A percentile compares a stretch with the other conserved stretches of the same genome.
Evolutionary conservation across 2,329 filamentous ascomycete species (phyloP).

Genomic region (Helicocarpus griseus): DNA sequence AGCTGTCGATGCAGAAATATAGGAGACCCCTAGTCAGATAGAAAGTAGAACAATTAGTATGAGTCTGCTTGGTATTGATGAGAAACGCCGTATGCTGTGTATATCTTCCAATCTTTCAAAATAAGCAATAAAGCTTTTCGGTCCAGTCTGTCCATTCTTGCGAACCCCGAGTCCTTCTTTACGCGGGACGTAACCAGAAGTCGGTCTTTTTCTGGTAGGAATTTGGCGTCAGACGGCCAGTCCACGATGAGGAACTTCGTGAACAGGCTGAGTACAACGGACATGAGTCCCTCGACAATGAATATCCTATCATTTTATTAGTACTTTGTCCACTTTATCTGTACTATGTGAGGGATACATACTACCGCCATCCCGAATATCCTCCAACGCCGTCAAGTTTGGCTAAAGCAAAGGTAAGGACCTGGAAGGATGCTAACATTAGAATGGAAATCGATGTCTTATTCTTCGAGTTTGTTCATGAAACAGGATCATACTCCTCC

Average conservation of each 20-base stretch:
- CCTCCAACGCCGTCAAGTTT: constrained; percentile 33
- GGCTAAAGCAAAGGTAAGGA: constrained; percentile 33
- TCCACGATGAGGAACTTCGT: constrained; percentile 42
- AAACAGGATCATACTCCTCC: constrained; percentile 23
- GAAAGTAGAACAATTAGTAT: constrained; percentile 1
- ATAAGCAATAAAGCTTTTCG: constrained; percentile 39
- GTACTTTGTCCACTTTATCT: background rate
- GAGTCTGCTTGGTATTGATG: background rate
- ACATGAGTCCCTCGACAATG: constrained; percentile 41
- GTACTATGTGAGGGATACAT: background rate
- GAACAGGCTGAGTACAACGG: constrained; percentile 36
- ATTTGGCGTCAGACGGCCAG: constrained; percentile 36
- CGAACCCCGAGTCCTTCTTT: constrained; percentile 32
- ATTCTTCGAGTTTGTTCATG: too few species aligned
- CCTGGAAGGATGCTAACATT: constrained; percentile 35
- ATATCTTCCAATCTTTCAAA: constrained; percentile 40
- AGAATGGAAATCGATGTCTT: too few species aligned
- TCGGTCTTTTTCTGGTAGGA: constrained; percentile 39
- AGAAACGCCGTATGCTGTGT: constrained; percentile 24
- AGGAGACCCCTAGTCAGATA: constrained; percentile 41
- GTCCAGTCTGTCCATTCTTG: constrained; percentile 45
- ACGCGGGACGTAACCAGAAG: constrained; percentile 34
- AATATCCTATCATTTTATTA: constrained; percentile 26
- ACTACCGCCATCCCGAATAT: constrained; percentile 35
- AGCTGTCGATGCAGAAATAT: constrained; percentile 51